Base-by-base conservation (phyloP, 495 filamentous ascomycete species). In the Parmelia sp. region DNA sequence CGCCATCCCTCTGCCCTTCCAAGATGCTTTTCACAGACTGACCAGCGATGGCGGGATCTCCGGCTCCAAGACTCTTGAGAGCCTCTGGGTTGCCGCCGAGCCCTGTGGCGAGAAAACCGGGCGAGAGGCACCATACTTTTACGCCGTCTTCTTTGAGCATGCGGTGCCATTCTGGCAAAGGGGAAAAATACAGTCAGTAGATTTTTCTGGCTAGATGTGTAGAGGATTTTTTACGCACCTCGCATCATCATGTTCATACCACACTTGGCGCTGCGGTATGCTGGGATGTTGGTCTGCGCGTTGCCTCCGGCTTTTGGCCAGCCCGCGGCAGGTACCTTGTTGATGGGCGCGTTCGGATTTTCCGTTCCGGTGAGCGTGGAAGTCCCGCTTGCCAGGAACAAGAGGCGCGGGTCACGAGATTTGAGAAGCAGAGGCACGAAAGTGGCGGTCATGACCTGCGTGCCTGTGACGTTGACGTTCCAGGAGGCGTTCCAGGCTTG, bases 231-330 rank as follows among this genome's bases (percentile, higher is more conserved):
- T 17, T 9, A 47, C 44, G 44, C 44, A 47, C 44, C 44, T 25
- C 78, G 75, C 83, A 87, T 85, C 72, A 86, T 58, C 85, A 87
- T 88, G 65, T 88, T 87, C 70, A 88, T 63, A 14, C 80, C 85
- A 0, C 82, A 78, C 74, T 88, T 88, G 39, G 73, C 70, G 62
- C 72, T 74, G 17, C 84, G 78, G 67, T 88, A 87, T 4, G 75
- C 73, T 0, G 71, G 62, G 4, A 75, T 61, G 27, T 31, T 17
- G 14, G 3, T 53, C 6, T 29, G 2, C 15, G 1, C 25, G 21
- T 21, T 42, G 37, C 55, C 29, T 17, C 21, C 61, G 0, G 59
- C 57, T 65, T 81, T 82, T 25, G 78, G 78, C 76, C 82, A 85
- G 4, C 83, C 84, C 21, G 74, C 73, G 0, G 71, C 63, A 0